Conservation (phyloP, 352 stramenopile genomes). For the Phytophthora pistaciae region DNA sequence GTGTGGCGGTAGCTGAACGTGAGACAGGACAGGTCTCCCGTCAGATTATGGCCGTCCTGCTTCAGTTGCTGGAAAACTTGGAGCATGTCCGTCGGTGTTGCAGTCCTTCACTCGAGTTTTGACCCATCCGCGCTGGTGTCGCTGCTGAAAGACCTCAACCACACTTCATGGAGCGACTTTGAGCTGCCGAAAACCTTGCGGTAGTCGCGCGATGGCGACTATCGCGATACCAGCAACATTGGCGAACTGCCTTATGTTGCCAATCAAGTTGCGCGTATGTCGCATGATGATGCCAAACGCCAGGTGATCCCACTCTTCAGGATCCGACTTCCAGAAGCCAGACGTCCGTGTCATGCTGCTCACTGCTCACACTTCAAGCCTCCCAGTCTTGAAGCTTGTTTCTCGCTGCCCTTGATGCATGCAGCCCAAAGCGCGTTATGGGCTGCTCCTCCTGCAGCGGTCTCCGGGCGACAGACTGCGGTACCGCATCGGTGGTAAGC, state of each 20-base stretch:
- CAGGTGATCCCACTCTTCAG: conserved; percentile 15
- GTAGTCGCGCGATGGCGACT: background rate
- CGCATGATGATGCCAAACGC: conserved; percentile 9
- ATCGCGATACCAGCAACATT: background rate
- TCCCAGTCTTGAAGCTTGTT: no score
- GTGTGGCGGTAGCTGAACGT: background rate
- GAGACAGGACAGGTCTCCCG: background rate
- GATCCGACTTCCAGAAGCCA: background rate
- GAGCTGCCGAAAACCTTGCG: background rate
- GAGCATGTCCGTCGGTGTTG: no score
- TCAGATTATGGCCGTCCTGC: background rate
- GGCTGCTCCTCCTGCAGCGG: background rate
- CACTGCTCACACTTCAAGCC: background rate
- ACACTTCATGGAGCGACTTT: background rate
- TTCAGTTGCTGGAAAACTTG: background rate
- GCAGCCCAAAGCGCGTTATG: background rate
- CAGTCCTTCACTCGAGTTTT: no score
- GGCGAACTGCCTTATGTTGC: conserved; percentile 6
- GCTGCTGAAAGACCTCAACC: background rate
- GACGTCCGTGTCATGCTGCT: background rate
- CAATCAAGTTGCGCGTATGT: background rate
- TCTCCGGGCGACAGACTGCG: background rate
- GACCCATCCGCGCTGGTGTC: background rate
- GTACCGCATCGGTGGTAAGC: background rate
- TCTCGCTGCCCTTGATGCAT: no score